Conservation (phyloP, 139 green algal genomes). For the Ulvella scutata region DNA sequence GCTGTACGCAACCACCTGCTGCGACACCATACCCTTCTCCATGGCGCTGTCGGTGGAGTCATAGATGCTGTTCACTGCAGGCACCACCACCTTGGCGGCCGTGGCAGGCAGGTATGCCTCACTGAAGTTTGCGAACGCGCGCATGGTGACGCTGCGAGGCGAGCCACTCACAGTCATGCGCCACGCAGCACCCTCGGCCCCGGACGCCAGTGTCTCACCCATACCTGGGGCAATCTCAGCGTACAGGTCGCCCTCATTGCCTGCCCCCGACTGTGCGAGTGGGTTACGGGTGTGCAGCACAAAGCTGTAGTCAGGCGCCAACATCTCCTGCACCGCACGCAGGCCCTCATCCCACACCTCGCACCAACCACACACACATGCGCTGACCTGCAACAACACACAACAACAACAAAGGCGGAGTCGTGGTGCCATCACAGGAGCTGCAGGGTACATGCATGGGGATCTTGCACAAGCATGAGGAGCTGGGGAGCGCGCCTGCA, state of each 20-base stretch:
- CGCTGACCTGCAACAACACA: not conserved
- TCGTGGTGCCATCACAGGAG: not conserved
- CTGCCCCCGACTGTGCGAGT: conserved; percentile 13
- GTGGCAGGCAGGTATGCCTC: conserved; percentile 32
- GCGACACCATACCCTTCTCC: conserved; percentile 8
- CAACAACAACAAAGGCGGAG: not conserved
- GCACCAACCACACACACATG: not conserved
- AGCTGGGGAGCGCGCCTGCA: conserved; percentile 14
- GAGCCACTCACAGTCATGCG: conserved; percentile 60
- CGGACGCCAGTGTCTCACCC: conserved; percentile 85
- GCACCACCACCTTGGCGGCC: not conserved
- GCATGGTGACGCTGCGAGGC: conserved; percentile 30
- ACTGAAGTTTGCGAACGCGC: conserved; percentile 89
- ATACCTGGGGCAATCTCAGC: conserved; percentile 76
- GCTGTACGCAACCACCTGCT: conserved; percentile 70
- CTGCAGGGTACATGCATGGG: too few species aligned
- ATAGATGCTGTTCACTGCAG: conserved; percentile 4
- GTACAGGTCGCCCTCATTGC: conserved; percentile 30
- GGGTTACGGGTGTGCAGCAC: conserved; percentile 77
- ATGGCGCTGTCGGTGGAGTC: not conserved
- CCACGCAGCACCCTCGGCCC: conserved; percentile 75
- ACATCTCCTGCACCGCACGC: conserved; percentile 44
- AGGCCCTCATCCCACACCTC: too few species aligned
- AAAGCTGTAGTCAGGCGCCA: conserved; percentile 55
- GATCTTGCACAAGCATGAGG: too few species aligned